Evolutionary conservation across 1,284 basidiomycete species (phyloP).

Genomic region (Ceraceosorus guamensis): DNA sequence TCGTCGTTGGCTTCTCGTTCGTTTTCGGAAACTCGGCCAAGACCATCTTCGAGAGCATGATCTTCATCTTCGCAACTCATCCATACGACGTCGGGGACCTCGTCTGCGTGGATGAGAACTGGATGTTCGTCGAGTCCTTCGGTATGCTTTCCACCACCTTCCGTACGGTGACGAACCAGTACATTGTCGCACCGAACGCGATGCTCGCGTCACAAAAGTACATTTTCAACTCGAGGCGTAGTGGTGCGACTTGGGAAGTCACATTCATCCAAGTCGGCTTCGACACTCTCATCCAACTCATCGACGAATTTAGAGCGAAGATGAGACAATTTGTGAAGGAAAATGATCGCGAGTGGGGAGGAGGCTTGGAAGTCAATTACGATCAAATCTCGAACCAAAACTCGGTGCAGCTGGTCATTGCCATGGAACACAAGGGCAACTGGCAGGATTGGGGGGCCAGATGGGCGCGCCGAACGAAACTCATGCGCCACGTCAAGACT

Average conservation of each 20-base stretch:
- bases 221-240: constrained; percentile 56
- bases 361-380: constrained; percentile 45
- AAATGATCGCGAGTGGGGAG: constrained; percentile 57
- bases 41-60: constrained; percentile 61
- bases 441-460: constrained; percentile 82
- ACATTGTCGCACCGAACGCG: constrained; percentile 71
- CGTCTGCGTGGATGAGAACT: constrained; percentile 45
- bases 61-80: constrained; percentile 65
- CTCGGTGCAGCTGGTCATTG: constrained; percentile 51
- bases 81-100: constrained; percentile 48
- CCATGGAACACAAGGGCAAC: constrained; percentile 71
- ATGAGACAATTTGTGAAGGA: constrained; percentile 60
- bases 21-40: constrained; percentile 71
- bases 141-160: constrained; percentile 75
- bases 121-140: constrained; percentile 53
- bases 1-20: constrained; percentile 54
- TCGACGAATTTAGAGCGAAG: constrained; percentile 59
- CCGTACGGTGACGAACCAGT: constrained; percentile 66
- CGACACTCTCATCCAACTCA: constrained; percentile 45
- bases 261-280: constrained; percentile 52
- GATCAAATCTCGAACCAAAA: constrained; percentile 46
- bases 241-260: constrained; percentile 63
- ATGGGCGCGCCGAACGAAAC: constrained; percentile 49
- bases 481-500: constrained; percentile 40
- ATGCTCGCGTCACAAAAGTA: constrained; percentile 66